Evolutionary conservation across 1,284 basidiomycete species (phyloP), one percentile per base, ranked within the genome.

Genomic region (Mrakiaceae sp.): DNA sequence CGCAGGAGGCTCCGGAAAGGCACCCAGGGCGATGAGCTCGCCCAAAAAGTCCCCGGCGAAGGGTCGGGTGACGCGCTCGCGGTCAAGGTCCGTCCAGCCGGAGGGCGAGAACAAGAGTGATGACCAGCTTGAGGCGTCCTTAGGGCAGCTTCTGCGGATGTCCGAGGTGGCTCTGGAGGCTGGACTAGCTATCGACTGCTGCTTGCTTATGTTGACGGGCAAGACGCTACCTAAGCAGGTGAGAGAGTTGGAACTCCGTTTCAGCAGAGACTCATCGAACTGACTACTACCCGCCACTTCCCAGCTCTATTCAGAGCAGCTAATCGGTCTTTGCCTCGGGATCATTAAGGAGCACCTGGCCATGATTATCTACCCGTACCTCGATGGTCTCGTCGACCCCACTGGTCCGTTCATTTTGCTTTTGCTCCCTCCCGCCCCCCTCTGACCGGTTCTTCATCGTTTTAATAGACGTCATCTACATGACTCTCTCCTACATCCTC

Each of bases 261-360:
- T 27, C 27, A 27, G 27, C 27, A 27, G 27, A 27, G 27, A 27
- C 2, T 27, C 27, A 27, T 27, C 27, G 27, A 27, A 27, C 27
- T 27, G 27, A 27, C 27, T 27, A 27, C 27, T 27, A 27, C 27
- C 27, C 27, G 27, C 52, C 10, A 2, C 61, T 9, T 7, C 3
- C 7, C 72, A 90, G 88, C 77, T 90, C 47, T 95, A 89, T 73
- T 95, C 93, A 0, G 94, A 98, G 73, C 94, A 98, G 73, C 79
- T 93, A 11, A 87, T 98, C 64, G 85, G 84, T 0, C 78, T 82
- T 0, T 92, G 90, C 72, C 80, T 97, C 7, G 79, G 78, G 50
- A 80, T 85, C 0, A 79, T 92, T 68, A 93, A 94, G 73, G 86
- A 86, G 66, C 85, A 87, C 66, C 82, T 97, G 40, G 84, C 83